These are phyloP conservation scores for Amanita inopinata DNA, from an alignment of 768 basidiomycete genomes.

Conservation along the genomic window DNA sequence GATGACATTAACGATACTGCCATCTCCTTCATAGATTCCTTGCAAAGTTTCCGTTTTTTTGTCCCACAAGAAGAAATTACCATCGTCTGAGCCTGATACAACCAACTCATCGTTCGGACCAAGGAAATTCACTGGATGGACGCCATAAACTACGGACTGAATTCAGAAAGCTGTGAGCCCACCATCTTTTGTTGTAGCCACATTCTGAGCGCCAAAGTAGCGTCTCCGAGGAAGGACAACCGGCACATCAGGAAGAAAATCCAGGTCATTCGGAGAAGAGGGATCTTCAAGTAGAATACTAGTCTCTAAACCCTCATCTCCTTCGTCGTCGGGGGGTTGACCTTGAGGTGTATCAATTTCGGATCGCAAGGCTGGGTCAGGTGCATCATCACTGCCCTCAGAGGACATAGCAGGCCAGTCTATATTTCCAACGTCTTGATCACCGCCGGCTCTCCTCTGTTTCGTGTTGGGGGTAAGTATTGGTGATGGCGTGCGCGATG, in stretches of 20 bases:
- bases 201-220: slow-evolving; percentile 65
- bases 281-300: slow-evolving; percentile 14
- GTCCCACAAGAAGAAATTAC: slow-evolving; percentile 81
- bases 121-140: slow-evolving; percentile 64
- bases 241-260: slow-evolving; percentile 29
- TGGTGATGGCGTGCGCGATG: slow-evolving; percentile 17
- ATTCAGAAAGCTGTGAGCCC: slow-evolving; percentile 17
- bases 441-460: slow-evolving; percentile 12
- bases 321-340: not conserved
- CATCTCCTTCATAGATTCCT: slow-evolving; percentile 80
- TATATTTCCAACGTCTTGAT: slow-evolving; percentile 10
- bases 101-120: slow-evolving; percentile 73
- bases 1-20: slow-evolving; percentile 74
- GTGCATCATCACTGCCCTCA: too few species aligned
- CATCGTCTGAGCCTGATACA: slow-evolving; percentile 80
- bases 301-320: slow-evolving; percentile 9
- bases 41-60: slow-evolving; percentile 55
- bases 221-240: slow-evolving; percentile 53
- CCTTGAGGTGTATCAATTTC: too few species aligned
- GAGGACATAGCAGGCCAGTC: not conserved
- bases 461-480: slow-evolving; percentile 21
- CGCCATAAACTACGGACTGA: not conserved
- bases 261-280: slow-evolving; percentile 17
- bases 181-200: slow-evolving; percentile 86
- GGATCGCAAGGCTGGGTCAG: too few species aligned